Evolutionary conservation across 768 basidiomycete genomes (phyloP), one percentile per base, ranked within the genome.

Genomic region (Lentinula aciculospora): DNA sequence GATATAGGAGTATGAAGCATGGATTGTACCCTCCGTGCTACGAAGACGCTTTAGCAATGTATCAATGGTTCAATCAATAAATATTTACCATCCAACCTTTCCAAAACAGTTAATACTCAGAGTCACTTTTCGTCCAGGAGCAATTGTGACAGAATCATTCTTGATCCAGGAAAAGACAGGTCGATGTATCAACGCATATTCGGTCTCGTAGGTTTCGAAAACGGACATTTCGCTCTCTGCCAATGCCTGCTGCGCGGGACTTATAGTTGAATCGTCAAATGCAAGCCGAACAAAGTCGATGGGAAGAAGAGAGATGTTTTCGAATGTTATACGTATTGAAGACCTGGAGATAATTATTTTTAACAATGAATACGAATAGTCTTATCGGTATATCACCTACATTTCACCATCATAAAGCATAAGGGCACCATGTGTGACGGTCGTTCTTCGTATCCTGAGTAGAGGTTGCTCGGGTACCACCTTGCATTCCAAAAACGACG

Each of bases 361-460:
- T 49, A 37, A 29, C 57, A 9, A 17, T 51, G 29, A 39, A 23
- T 51, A 5, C 15, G 15, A 61, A 29, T n/a, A 47, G 3, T 19
- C 40, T 12, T 23, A 21, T 61, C 25, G 23, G 27, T 56, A 34
- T 9, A 15, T 4, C 5, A 73, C 85, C 59, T 61, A 94, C 95
- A 74, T 85, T 75, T 99, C 97, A 32, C 97, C 97, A 48, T 96
- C 84, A 66, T 96, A 98, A 51, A 98, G 75, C 92, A 97, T 96
- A 25, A 98, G 74, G 0, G 95, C 93, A 1, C 93, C 94, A 63
- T 97, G 94, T 1, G 90, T 95, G 21, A 97, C 73, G n/a, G 91
- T 92, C 15, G 88, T 91, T 66, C 91, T 77, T 56, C 91, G 81
- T 68, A 99, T 88, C 60, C 92, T 83, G 56, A 98, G 74, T 31